Conservation (phyloP, 306 rosid species). For the Trifolium fragiferum region DNA sequence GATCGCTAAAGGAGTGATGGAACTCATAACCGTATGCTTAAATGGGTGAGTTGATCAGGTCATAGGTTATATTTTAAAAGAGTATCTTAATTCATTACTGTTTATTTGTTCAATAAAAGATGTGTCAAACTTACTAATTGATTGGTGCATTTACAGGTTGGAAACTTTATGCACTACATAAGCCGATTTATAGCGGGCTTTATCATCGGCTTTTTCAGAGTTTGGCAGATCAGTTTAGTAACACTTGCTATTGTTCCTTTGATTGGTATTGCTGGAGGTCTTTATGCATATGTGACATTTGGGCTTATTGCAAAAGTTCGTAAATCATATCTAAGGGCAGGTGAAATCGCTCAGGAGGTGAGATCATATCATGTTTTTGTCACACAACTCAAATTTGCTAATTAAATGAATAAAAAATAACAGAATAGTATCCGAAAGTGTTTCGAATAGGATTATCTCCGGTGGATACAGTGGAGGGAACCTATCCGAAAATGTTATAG, state of each 20-base stretch:
- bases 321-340: constrained; percentile 83
- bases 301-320: constrained; percentile 78
- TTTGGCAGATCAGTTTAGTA: constrained; percentile 90
- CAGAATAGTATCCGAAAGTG: too few relatives aligned
- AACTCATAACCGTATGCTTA: too few relatives aligned
- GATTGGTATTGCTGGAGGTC: constrained; percentile 87
- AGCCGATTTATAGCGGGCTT: constrained; percentile 80
- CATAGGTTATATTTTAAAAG: too few relatives aligned
- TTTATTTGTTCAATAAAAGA: not conserved
- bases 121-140: not conserved
- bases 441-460: too few relatives aligned
- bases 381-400: not conserved
- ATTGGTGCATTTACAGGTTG: constrained; percentile 65
- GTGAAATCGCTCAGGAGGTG: constrained; percentile 88
- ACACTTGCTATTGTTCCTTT: constrained; percentile 87
- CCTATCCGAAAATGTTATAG: too few relatives aligned
- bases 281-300: constrained; percentile 71
- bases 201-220: constrained; percentile 74
- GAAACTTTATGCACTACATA: constrained; percentile 86
- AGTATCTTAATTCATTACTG: not conserved
- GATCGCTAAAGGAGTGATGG: too few relatives aligned
- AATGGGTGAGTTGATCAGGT: too few relatives aligned
- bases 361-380: not conserved
- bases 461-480: too few relatives aligned
- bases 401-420: too few relatives aligned